Conservation (phyloP, 2,329 filamentous ascomycete species). For the Mariannaea sp. region DNA sequence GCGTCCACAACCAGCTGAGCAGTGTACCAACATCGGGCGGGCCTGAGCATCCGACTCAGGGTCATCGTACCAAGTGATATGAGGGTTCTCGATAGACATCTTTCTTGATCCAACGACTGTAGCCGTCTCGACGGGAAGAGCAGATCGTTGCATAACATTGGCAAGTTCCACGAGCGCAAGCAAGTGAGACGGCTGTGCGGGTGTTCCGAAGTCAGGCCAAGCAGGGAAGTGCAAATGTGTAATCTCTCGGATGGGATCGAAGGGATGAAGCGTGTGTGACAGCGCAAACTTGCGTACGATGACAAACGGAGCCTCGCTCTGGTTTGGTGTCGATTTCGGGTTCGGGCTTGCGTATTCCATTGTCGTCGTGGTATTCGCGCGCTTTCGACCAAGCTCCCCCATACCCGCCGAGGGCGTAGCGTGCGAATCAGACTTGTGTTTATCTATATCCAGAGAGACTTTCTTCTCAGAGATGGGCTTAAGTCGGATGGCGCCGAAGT, state of each 20-base stretch:
- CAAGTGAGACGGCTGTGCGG: slow-evolving; percentile 84
- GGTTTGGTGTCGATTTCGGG: slow-evolving; percentile 34
- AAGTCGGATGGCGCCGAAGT: slow-evolving; percentile 78
- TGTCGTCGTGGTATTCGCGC: slow-evolving; percentile 60
- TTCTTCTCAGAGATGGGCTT: slow-evolving; percentile 81
- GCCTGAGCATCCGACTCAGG: slow-evolving; percentile 58
- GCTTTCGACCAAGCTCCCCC: slow-evolving; percentile 52
- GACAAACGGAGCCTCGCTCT: slow-evolving; percentile 71
- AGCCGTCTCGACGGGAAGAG: slow-evolving; percentile 53
- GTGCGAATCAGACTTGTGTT: slow-evolving; percentile 50
- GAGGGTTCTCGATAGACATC: slow-evolving; percentile 36
- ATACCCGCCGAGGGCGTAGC: slow-evolving; percentile 31
- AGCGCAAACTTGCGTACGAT: slow-evolving; percentile 87
- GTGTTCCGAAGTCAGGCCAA: slow-evolving; percentile 98
- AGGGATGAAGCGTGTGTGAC: slow-evolving; percentile 76
- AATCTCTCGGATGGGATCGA: slow-evolving; percentile 85
- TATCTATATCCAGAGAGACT: slow-evolving; percentile 74
- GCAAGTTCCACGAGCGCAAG: slow-evolving; percentile 88
- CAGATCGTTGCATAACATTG: slow-evolving; percentile 71
- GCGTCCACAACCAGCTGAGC: slow-evolving; percentile 91
- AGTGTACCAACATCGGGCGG: slow-evolving; percentile 88
- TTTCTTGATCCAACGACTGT: slow-evolving; percentile 42
- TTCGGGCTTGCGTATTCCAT: slow-evolving; percentile 43
- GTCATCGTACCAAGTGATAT: slow-evolving; percentile 59
- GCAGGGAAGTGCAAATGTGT: slow-evolving; percentile 92